Conservation (phyloP, 2,329 filamentous ascomycete species). For the Didymella exigua region DNA sequence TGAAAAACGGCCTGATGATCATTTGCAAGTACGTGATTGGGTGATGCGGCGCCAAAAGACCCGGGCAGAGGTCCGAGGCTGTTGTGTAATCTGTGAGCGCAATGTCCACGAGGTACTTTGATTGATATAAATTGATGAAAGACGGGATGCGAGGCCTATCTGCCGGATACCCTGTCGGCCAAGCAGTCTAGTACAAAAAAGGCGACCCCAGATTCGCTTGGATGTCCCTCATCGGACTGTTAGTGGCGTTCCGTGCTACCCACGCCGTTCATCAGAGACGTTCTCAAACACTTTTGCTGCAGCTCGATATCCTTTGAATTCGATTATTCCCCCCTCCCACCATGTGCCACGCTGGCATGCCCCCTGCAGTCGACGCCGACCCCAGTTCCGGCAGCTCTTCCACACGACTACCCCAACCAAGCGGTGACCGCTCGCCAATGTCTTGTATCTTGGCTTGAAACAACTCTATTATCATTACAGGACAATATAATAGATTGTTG, state of each 20-base stretch:
- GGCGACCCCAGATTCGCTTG: conserved; percentile 33
- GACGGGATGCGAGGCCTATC: conserved; percentile 37
- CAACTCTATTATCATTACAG: conserved; percentile 28
- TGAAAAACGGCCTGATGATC: conserved; percentile 32
- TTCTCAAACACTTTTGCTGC: conserved; percentile 27
- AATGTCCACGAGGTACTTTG: conserved; percentile 27
- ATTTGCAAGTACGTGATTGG: conserved; percentile 35
- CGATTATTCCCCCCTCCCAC: conserved; percentile 23
- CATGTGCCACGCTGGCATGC: conserved; percentile 6
- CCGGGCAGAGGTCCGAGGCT: conserved; percentile 35
- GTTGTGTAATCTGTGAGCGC: conserved; percentile 39
- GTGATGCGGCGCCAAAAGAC: conserved; percentile 17
- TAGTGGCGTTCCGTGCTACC: conserved; percentile 9
- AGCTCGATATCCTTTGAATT: conserved; percentile 28
- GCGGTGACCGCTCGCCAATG: conserved; percentile 23
- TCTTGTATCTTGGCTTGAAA: conserved; percentile 32
- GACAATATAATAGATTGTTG: conserved; percentile 44
- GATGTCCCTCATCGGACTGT: conserved; percentile 22
- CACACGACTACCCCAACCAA: conserved; percentile 29
- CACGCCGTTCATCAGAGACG: conserved; percentile 22
- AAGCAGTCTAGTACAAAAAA: conserved; percentile 20
- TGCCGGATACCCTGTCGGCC: conserved; percentile 28
- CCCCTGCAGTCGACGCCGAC: conserved; percentile 10
- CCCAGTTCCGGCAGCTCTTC: conserved; percentile 17
- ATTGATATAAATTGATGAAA: conserved; percentile 49